Evolutionary conservation across 208 protist genomes (phyloP).

Genomic region (Acanthamoeba rhysodes): DNA sequence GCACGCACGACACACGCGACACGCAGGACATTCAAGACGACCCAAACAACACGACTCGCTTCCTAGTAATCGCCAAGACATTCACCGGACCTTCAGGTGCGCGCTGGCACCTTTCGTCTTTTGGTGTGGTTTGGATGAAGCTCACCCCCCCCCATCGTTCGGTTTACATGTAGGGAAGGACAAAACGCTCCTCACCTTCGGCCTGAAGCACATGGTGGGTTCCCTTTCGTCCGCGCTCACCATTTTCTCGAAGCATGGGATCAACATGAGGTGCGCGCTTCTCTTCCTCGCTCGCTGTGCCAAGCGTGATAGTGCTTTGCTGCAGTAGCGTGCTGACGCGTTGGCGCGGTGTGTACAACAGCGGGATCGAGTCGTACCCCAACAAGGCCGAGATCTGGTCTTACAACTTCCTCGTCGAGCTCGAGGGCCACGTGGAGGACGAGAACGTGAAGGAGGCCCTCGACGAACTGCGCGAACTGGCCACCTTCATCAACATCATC

Average conservation of each 20-base stretch:
- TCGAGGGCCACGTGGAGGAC: constrained; percentile 75
- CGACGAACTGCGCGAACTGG: constrained; percentile 1
- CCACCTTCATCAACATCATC: constrained; percentile 71
- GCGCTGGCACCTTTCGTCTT: neutral
- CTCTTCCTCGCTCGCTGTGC: neutral
- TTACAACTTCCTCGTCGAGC: constrained; percentile 74
- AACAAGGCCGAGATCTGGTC: constrained; percentile 65
- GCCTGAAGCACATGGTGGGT: constrained; percentile 63
- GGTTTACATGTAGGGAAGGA: neutral
- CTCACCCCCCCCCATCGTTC: neutral
- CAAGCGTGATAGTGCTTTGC: neutral
- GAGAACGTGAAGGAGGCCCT: constrained; percentile 30
- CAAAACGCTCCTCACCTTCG: constrained; percentile 66
- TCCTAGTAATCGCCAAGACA: constrained; percentile 66
- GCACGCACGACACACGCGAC: neutral
- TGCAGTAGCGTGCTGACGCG: too few species aligned
- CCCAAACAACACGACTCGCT: constrained; percentile 66
- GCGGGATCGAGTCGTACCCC: constrained; percentile 68
- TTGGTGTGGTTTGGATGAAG: neutral
- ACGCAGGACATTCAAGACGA: constrained; percentile 42
- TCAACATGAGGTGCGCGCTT: constrained; percentile 47
- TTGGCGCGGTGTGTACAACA: neutral
- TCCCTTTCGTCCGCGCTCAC: constrained; percentile 61
- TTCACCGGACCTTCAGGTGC: constrained; percentile 46
- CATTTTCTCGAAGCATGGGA: constrained; percentile 48